Evolutionary conservation across 345 rosid species (phyloP).

Genomic region (Eutrema japonicum): DNA sequence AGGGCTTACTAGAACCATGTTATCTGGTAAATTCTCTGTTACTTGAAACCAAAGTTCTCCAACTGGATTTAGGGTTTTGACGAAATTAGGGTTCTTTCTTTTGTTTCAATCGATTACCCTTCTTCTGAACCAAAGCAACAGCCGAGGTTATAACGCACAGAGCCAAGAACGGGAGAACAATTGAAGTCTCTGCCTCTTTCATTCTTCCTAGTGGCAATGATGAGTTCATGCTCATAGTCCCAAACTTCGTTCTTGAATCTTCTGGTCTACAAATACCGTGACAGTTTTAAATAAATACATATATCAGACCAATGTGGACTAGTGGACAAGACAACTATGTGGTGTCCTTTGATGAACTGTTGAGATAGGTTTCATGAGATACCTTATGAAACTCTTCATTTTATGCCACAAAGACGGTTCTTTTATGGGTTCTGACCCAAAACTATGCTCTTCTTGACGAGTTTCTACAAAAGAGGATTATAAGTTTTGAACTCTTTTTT

Average conservation of each 20-base stretch:
- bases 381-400: constrained; percentile 43
- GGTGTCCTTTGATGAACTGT: constrained; percentile 6
- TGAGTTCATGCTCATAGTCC: constrained; percentile 52
- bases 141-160: constrained; percentile 47
- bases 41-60: constrained; percentile 19
- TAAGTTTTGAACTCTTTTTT: background rate
- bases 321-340: background rate
- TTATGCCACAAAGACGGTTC: constrained; percentile 40
- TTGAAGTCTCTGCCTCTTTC: constrained; percentile 45
- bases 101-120: constrained; percentile 32
- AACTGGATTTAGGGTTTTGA: constrained; percentile 1
- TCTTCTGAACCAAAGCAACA: constrained; percentile 43
- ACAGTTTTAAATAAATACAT: background rate
- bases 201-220: constrained; percentile 39
- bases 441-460: constrained; percentile 31
- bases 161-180: constrained; percentile 41
- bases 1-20: background rate
- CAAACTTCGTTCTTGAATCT: constrained; percentile 62
- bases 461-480: constrained; percentile 16
- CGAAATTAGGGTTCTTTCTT: constrained; percentile 26
- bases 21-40: background rate
- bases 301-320: background rate
- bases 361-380: constrained; percentile 16
- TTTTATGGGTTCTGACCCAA: constrained; percentile 21
- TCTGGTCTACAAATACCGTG: constrained; percentile 48